Conservation (phyloP, 1,284 basidiomycete genomes). For the Phylloporus gajari region DNA sequence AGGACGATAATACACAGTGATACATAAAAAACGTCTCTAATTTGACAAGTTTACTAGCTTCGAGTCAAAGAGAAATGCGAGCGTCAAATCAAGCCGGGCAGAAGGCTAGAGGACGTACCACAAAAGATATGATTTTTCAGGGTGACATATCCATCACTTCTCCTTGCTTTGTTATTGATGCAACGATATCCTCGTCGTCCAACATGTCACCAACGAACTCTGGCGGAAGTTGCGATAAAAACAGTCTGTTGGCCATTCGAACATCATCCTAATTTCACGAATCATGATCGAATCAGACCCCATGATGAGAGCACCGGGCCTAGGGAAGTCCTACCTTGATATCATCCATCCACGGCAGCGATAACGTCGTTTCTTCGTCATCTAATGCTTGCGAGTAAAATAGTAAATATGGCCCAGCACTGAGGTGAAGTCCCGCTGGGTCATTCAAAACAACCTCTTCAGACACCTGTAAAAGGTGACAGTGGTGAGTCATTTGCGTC, state of each 20-base stretch:
- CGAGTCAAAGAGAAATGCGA: too few species aligned
- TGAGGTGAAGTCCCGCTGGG: slow-evolving; percentile 72
- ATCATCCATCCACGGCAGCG: slow-evolving; percentile 53
- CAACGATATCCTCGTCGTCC: slow-evolving; percentile 20
- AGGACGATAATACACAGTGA: too few species aligned
- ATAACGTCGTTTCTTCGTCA: slow-evolving; percentile 26
- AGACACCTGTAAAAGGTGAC: slow-evolving; percentile 58
- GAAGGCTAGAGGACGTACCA: neutral
- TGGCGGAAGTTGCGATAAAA: slow-evolving; percentile 42
- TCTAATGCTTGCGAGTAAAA: slow-evolving; percentile 70
- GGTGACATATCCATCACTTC: slow-evolving; percentile 10
- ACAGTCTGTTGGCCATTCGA: slow-evolving; percentile 36
- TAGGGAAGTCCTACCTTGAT: slow-evolving; percentile 46
- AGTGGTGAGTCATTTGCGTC: neutral
- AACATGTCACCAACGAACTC: slow-evolving; percentile 41
- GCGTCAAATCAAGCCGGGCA: neutral
- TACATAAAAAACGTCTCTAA: neutral
- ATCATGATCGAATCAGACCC: neutral
- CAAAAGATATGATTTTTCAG: neutral
- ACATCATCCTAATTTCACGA: slow-evolving; percentile 37
- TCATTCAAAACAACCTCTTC: slow-evolving; percentile 76
- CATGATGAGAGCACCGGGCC: neutral
- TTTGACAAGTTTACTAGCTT: neutral
- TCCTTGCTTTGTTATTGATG: neutral
- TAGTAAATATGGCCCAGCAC: slow-evolving; percentile 78